These are phyloP conservation scores for Phytophthora litchii DNA, from an alignment of 352 stramenopile genomes.

Conservation along the genomic window DNA sequence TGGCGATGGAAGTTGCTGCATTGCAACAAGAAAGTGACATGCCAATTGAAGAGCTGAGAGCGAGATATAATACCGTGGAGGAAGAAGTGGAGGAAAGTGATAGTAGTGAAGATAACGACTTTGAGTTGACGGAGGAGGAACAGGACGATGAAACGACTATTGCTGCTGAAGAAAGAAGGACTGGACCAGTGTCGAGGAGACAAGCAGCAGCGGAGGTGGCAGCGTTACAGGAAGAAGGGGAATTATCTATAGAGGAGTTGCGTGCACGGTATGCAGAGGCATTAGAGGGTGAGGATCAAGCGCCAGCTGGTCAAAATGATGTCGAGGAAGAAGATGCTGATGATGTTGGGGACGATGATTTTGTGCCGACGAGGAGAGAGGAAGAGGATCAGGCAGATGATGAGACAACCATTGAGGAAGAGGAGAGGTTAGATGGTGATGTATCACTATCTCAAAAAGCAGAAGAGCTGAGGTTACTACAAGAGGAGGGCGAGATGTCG, in stretches of 20 bases:
- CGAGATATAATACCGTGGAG: constrained; percentile 52
- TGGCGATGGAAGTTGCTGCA: constrained; percentile 59
- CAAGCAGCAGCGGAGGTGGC: constrained; percentile 78
- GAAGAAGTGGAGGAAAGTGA: constrained; percentile 9
- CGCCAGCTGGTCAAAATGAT: constrained; percentile 1
- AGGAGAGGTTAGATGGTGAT: constrained; percentile 61
- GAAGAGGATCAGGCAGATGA: constrained; percentile 74
- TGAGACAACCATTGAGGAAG: constrained; percentile 91
- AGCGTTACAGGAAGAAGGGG: constrained; percentile 86
- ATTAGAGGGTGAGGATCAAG: constrained; percentile 16
- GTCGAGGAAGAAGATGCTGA: constrained; percentile 18
- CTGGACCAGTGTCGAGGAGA: constrained; percentile 33
- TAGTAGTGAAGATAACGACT: constrained; percentile 34
- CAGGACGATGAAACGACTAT: constrained; percentile 92
- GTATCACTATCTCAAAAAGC: constrained; percentile 47
- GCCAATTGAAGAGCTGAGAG: constrained; percentile 78
- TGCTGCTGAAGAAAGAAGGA: constrained; percentile 70
- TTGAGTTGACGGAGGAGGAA: constrained; percentile 38
- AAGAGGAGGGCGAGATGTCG: constrained; percentile 93
- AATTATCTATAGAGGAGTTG: constrained; percentile 92
- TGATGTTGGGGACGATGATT: constrained; percentile 28
- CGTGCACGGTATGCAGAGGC: constrained; percentile 48
- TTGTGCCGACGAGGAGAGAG: constrained; percentile 23
- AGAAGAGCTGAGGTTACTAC: constrained; percentile 88
- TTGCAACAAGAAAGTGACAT: constrained; percentile 83